Evolutionary conservation across 139 green algal species (phyloP).

Genomic region (Zygnema circumcarinatum): DNA sequence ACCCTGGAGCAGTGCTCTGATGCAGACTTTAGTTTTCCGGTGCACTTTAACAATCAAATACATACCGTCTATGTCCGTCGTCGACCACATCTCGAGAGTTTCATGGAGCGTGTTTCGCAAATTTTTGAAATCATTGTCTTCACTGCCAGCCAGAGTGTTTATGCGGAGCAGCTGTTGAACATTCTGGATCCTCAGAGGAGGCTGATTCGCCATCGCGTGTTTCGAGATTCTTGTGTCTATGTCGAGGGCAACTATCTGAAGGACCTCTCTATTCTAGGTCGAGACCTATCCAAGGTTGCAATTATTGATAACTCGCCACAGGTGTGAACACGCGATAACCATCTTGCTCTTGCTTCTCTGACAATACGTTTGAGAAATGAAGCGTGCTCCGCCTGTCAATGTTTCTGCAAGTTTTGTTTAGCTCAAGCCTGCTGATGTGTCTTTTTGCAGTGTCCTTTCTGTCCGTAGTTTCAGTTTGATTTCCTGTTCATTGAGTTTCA

Average conservation of each 20-base stretch:
- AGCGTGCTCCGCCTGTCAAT: no score
- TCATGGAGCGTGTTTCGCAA: slow-evolving; percentile 73
- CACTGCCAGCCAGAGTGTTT: slow-evolving; percentile 77
- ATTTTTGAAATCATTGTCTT: slow-evolving; percentile 87
- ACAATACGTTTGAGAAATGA: no score
- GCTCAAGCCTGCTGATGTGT: no score
- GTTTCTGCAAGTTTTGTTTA: no score
- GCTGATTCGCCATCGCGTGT: slow-evolving; percentile 88
- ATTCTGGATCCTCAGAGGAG: slow-evolving; percentile 74
- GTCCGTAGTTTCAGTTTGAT: no score
- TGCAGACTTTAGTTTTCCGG: slow-evolving; percentile 79
- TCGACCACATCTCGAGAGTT: slow-evolving; percentile 75
- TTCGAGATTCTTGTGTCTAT: slow-evolving; percentile 89
- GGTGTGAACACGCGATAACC: slow-evolving; percentile 41
- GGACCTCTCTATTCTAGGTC: slow-evolving; percentile 80
- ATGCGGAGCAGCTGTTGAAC: slow-evolving; percentile 85
- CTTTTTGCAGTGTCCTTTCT: no score
- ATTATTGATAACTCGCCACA: slow-evolving; percentile 96
- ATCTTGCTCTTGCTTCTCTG: no score
- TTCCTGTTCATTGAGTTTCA: no score
- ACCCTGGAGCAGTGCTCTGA: slow-evolving; percentile 50
- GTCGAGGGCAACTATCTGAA: slow-evolving; percentile 94
- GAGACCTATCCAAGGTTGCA: slow-evolving; percentile 83
- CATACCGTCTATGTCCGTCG: slow-evolving; percentile 76
- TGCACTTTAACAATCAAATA: slow-evolving; percentile 70